These are phyloP conservation scores for Colletotrichum cuscutae DNA, from an alignment of 2,329 filamentous ascomycete species.

Conservation along the genomic window DNA sequence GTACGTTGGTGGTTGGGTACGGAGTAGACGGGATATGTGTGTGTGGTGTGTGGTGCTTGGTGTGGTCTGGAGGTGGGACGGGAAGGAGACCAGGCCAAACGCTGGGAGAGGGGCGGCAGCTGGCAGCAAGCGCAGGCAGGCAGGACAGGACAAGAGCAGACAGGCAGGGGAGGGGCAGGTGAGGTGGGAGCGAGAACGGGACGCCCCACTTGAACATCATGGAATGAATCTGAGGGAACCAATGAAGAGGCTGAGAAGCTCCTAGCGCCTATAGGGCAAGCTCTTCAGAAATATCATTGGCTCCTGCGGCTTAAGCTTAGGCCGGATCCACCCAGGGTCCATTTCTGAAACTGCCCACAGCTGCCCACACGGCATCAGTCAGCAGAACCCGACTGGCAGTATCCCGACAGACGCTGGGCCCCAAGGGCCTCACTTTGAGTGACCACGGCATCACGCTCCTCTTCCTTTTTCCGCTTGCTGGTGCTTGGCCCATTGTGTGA, in stretches of 20 bases:
- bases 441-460: not conserved
- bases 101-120: conserved; percentile 5
- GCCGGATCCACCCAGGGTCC: conserved; percentile 46
- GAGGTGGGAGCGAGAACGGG: not conserved
- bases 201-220: conserved; percentile 2
- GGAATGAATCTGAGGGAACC: conserved; percentile 38
- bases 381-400: conserved; percentile 24
- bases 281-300: conserved; percentile 48
- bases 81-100: conserved; percentile 21
- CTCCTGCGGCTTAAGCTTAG: conserved; percentile 41
- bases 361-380: conserved; percentile 29
- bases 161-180: not conserved
- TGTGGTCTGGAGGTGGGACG: conserved; percentile 28
- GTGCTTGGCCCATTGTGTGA: not conserved
- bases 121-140: not conserved
- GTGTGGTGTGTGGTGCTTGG: conserved; percentile 5
- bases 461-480: conserved; percentile 2
- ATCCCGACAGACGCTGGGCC: not conserved
- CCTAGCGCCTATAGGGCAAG: conserved; percentile 41
- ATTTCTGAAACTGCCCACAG: conserved; percentile 39
- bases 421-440: conserved; percentile 6
- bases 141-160: conserved; percentile 3
- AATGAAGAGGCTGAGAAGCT: conserved; percentile 39
- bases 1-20: not conserved
- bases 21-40: not conserved